Percentiles rank a stretch among this genome's conserved stretches.
Evolutionary conservation across 75 land plant genomes (phyloP).

Genomic region (Chamaecyparis obtusa): DNA sequence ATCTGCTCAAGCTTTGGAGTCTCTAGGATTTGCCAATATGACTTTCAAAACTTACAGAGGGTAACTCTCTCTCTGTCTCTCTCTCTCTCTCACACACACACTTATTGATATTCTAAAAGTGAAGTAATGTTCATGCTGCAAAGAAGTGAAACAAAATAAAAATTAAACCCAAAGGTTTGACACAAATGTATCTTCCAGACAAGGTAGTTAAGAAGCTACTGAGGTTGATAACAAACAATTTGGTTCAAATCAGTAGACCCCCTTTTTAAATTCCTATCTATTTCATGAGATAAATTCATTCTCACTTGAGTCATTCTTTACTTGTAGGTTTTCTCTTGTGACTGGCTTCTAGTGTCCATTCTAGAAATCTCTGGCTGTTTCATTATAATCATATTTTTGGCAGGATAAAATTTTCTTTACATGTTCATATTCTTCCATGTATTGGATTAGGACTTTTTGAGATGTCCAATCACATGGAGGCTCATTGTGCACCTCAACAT

Average conservation of each 20-base stretch:
- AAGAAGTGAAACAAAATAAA: neutral
- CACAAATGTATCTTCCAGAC: neutral
- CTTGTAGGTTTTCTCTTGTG: neutral
- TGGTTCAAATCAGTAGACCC: neutral
- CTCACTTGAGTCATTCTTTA: neutral
- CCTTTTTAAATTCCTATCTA: neutral
- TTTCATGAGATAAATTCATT: neutral
- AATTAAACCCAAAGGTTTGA: neutral
- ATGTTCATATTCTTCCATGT: neutral
- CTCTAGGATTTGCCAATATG: slow-evolving; percentile 51
- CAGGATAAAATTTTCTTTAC: too few species aligned
- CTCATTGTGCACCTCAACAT: neutral
- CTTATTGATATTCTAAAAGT: neutral
- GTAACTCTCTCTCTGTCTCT: slow-evolving; percentile 37
- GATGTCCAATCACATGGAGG: neutral
- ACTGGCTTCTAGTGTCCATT: neutral
- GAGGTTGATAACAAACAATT: neutral
- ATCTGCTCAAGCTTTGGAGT: slow-evolving; percentile 44
- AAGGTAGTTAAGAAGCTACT: neutral
- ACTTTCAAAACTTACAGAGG: slow-evolving; percentile 66
- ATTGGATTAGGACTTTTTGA: too few species aligned
- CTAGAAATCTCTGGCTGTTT: neutral
- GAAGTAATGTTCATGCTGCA: neutral
- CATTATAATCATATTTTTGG: too few species aligned
- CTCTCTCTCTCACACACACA: neutral